phyloP scores from a whole-genome alignment of 163 green algal species.

The Coccomyxa subellipsoidea region DNA sequence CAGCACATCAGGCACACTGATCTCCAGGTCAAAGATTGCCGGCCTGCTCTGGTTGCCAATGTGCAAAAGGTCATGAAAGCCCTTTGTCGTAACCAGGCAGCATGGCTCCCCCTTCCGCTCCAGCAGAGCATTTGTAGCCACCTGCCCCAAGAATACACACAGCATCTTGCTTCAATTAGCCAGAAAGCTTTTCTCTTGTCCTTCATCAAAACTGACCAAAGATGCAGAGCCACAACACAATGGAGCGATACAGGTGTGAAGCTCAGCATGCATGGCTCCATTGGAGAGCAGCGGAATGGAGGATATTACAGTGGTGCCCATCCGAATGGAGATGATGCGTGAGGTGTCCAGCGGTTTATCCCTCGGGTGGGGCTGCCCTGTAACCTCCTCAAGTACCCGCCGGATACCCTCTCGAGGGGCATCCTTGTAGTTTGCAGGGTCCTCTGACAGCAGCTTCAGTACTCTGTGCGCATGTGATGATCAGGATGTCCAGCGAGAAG shows the following conservation, averaged over 20 bases:
- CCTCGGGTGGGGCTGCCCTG: constrained; percentile 55
- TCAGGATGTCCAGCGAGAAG: no score
- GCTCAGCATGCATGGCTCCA: no score
- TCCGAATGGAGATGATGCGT: constrained; percentile 85
- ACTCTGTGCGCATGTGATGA: constrained; percentile 42
- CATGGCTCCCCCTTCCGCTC: constrained; percentile 87
- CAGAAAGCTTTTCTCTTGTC: no score
- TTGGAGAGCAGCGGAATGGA: no score
- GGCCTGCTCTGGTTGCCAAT: constrained; percentile 96
- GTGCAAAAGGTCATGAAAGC: constrained; percentile 92
- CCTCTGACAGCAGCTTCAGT: constrained; percentile 94
- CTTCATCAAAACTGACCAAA: no score
- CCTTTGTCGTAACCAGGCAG: constrained; percentile 76
- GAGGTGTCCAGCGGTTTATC: constrained; percentile 73
- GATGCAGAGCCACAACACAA: no score
- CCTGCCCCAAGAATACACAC: constrained; percentile 31
- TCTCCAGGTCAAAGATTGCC: constrained; percentile 94
- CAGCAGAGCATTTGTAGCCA: constrained; percentile 98
- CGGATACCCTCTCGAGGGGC: constrained; percentile 93
- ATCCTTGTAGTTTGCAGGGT: constrained; percentile 93
- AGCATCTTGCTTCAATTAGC: background rate
- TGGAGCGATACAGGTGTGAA: no score
- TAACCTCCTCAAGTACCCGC: constrained; percentile 84
- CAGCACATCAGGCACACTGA: constrained; percentile 66
- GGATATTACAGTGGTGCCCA: constrained; percentile 88